These are phyloP conservation scores for Plectosphaerella sp. DNA, from an alignment of 2,329 filamentous ascomycete species.

Conservation along the genomic window DNA sequence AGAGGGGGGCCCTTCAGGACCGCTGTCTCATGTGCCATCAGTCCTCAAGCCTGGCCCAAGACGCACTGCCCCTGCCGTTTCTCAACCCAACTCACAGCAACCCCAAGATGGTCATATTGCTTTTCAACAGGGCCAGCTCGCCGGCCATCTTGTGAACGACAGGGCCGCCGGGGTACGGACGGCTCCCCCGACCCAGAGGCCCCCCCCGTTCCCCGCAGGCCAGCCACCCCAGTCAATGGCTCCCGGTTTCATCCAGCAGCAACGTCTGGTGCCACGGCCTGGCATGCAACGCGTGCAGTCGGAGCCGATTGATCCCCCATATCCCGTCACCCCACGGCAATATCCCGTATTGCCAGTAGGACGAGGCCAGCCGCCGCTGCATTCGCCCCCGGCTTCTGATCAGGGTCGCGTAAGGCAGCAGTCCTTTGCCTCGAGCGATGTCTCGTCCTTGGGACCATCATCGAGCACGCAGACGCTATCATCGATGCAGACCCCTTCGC, in stretches of 20 bases:
- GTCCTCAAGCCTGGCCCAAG: slow-evolving; percentile 20
- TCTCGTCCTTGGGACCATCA: slow-evolving; percentile 21
- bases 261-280: background rate
- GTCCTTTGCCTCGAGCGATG: slow-evolving; percentile 16
- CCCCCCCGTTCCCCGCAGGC: background rate
- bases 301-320: background rate
- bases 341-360: background rate
- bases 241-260: background rate
- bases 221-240: background rate
- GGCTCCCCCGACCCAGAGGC: background rate
- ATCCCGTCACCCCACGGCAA: background rate
- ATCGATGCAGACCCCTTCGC: slow-evolving; percentile 21
- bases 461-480: slow-evolving; percentile 18
- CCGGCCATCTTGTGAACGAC: background rate
- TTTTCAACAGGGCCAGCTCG: too few species aligned
- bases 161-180: background rate
- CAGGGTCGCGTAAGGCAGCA: slow-evolving; percentile 13
- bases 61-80: background rate
- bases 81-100: too few species aligned
- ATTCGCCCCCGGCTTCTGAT: background rate
- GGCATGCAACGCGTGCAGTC: background rate
- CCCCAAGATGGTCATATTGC: too few species aligned
- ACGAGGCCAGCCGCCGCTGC: slow-evolving; percentile 10
- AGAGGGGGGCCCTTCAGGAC: background rate
- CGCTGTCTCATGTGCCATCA: slow-evolving; percentile 17